These are phyloP conservation scores for Russula earlei DNA, from an alignment of 768 basidiomycete species.

Conservation along the genomic window DNA sequence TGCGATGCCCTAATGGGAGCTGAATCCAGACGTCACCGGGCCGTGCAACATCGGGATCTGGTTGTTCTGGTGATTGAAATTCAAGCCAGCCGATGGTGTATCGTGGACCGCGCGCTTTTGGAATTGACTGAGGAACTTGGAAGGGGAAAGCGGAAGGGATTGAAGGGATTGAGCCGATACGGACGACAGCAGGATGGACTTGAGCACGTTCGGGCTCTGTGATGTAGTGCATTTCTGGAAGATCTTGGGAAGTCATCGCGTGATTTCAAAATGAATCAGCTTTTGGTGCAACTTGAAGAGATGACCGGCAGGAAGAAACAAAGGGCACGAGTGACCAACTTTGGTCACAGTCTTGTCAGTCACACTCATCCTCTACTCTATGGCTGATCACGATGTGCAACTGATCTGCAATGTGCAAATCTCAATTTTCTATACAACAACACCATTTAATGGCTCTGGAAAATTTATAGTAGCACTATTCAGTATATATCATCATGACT, in stretches of 20 bases:
- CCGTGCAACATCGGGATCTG: constrained; percentile 12
- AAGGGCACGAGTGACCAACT: too few relatives aligned
- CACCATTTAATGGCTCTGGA: too few relatives aligned
- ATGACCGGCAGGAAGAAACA: too few relatives aligned
- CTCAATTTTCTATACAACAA: too few relatives aligned
- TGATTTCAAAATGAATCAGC: too few relatives aligned
- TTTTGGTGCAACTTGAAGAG: too few relatives aligned
- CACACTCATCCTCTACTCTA: too few relatives aligned
- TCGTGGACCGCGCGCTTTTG: constrained; percentile 7
- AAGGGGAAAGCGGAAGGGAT: constrained; percentile 10
- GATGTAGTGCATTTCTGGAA: constrained; percentile 13
- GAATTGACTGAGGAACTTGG: background rate
- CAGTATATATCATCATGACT: too few relatives aligned
- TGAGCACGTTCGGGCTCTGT: constrained; percentile 12
- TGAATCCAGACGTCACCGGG: constrained; percentile 16
- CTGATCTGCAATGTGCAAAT: too few relatives aligned
- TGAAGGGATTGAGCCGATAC: constrained; percentile 3
- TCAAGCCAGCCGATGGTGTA: constrained; percentile 13
- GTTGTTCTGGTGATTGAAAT: constrained; percentile 12
- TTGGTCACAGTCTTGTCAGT: too few relatives aligned
- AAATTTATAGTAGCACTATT: too few relatives aligned
- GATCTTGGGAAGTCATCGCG: background rate
- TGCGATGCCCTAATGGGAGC: constrained; percentile 12
- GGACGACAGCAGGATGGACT: constrained; percentile 2
- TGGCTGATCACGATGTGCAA: too few relatives aligned